A percentile compares a stretch with the other conserved stretches of the same genome.
Conservation (phyloP, 495 filamentous ascomycete genomes). For the Penicillium simplicissimum region DNA sequence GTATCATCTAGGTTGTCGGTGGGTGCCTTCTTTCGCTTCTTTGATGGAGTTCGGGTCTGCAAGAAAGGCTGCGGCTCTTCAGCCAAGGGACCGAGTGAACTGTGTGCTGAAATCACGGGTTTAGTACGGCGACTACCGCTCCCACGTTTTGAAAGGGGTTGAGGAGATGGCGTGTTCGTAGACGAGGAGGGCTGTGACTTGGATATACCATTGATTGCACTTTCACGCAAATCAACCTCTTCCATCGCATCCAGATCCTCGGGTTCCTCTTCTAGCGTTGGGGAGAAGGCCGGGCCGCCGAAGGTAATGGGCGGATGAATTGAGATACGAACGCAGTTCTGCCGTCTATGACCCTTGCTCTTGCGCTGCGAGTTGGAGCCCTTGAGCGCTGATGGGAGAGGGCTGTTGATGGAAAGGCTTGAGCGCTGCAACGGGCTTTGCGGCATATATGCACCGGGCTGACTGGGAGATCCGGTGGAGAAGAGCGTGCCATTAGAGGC, state of each 20-base stretch:
- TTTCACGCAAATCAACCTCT: conserved; percentile 30
- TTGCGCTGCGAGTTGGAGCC: conserved; percentile 39
- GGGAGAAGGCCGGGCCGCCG: conserved; percentile 36
- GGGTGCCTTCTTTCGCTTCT: conserved; percentile 29
- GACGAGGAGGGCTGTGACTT: conserved; percentile 15
- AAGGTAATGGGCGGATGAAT: conserved; percentile 47
- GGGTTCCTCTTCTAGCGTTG: conserved; percentile 42
- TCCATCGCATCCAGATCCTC: conserved; percentile 38
- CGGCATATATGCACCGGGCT: conserved; percentile 15
- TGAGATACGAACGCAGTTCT: conserved; percentile 53
- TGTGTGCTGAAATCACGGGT: conserved; percentile 13
- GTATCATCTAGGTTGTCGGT: conserved; percentile 13
- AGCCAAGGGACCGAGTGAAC: conserved; percentile 27
- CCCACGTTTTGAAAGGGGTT: conserved; percentile 25
- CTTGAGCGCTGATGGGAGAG: conserved; percentile 43
- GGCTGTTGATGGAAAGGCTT: conserved; percentile 23
- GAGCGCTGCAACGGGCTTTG: conserved; percentile 29
- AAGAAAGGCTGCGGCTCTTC: conserved; percentile 22
- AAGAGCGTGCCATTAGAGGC: conserved; percentile 21
- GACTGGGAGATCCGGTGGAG: conserved; percentile 22
- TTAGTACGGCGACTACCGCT: conserved; percentile 28
- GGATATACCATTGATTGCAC: conserved; percentile 17
- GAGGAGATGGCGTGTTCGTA: conserved; percentile 24
- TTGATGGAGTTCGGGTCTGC: conserved; percentile 22
- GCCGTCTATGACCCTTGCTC: conserved; percentile 47